phyloP scores from a whole-genome alignment of 768 basidiomycete genomes.

The Hygrophorus pudorinus region DNA sequence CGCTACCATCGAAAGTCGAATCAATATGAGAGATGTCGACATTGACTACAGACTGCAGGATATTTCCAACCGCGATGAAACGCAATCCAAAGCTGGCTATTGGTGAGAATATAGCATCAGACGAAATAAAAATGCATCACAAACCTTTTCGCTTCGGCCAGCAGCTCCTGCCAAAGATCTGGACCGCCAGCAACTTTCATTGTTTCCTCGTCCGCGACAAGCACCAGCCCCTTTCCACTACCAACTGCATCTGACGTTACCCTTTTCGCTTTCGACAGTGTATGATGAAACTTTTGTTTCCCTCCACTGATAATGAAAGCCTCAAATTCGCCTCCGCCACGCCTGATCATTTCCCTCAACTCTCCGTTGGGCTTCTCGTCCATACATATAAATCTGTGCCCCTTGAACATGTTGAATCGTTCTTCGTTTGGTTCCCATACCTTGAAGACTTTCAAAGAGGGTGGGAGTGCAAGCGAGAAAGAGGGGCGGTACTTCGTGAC shows the following conservation, averaged over 20 bases:
- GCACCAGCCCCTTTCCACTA: slow-evolving; percentile 35
- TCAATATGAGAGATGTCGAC: slow-evolving; percentile 23
- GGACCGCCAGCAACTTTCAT: slow-evolving; percentile 42
- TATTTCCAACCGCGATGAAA: slow-evolving; percentile 33
- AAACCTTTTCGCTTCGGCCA: slow-evolving; percentile 44
- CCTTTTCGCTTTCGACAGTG: slow-evolving; percentile 34
- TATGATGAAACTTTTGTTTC: slow-evolving; percentile 37
- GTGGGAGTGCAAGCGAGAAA: slow-evolving; percentile 40
- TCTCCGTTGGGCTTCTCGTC: slow-evolving; percentile 43
- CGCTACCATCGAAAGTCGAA: slow-evolving; percentile 9
- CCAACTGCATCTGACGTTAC: slow-evolving; percentile 26
- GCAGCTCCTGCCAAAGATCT: slow-evolving; percentile 45
- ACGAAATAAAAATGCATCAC: neutral
- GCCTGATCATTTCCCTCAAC: slow-evolving; percentile 41
- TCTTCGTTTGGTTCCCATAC: slow-evolving; percentile 64
- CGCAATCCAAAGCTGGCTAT: slow-evolving; percentile 24
- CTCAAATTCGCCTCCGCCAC: slow-evolving; percentile 55
- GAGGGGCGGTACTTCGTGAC: slow-evolving; percentile 48
- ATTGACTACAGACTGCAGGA: slow-evolving; percentile 42
- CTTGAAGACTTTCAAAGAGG: slow-evolving; percentile 38
- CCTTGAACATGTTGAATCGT: slow-evolving; percentile 42
- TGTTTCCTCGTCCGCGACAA: slow-evolving; percentile 40
- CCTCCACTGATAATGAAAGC: slow-evolving; percentile 45
- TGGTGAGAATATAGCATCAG: neutral
- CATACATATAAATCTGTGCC: slow-evolving; percentile 49